A percentile compares a stretch with the other conserved stretches of the same genome.
These are phyloP conservation scores for Colletotrichum tropicicola DNA, from an alignment of 2,329 filamentous ascomycete species.

Conservation along the genomic window DNA sequence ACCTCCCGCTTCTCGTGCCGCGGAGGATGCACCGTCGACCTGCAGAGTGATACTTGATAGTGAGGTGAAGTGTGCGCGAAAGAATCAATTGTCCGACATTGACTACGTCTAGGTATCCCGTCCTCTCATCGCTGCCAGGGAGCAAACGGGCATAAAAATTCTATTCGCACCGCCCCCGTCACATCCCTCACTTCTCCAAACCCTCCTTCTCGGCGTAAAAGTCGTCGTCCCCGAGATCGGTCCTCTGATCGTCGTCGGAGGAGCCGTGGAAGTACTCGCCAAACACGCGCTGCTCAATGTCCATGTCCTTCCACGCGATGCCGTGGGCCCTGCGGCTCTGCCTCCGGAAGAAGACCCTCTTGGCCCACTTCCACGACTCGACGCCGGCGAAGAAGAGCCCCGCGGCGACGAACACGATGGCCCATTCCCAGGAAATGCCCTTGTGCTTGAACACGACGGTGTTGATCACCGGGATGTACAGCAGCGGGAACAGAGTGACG, in stretches of 20 bases:
- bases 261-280: not conserved
- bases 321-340: constrained; percentile 7
- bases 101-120: too few species aligned
- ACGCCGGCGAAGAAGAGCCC: constrained; percentile 59
- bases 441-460: constrained; percentile 59
- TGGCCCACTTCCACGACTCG: constrained; percentile 60
- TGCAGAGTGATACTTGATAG: too few species aligned
- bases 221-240: not conserved
- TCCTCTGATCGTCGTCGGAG: not conserved
- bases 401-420: constrained; percentile 54
- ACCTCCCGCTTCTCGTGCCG: too few species aligned
- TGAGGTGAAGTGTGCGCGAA: too few species aligned
- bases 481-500: constrained; percentile 44
- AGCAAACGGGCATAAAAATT: too few species aligned
- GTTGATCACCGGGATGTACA: constrained; percentile 62
- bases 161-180: too few species aligned
- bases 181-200: not conserved
- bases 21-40: too few species aligned
- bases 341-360: constrained; percentile 42
- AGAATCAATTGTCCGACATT: too few species aligned
- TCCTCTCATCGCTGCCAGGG: too few species aligned
- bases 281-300: constrained; percentile 27
- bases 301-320: constrained; percentile 14
- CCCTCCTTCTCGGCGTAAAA: not conserved
- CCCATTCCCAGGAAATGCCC: constrained; percentile 53